A percentile compares a stretch with the other conserved stretches of the same genome.
Conservation (phyloP, 2,329 filamentous ascomycete species). For the Sporothrix dimorphospora region DNA sequence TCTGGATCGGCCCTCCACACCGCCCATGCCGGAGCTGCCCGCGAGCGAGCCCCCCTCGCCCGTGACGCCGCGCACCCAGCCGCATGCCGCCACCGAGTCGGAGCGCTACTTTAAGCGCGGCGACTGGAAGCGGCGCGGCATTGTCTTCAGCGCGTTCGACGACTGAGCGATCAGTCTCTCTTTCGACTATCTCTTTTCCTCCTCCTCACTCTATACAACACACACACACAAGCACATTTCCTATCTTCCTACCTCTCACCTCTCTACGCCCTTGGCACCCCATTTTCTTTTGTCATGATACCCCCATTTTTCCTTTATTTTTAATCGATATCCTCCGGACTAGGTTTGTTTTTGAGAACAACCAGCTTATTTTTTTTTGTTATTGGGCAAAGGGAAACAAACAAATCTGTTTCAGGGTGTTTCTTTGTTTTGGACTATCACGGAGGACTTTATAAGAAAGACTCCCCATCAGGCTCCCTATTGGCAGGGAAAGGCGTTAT, state of each 20-base stretch:
- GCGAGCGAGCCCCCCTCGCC: constrained; percentile 29
- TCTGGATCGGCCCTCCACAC: constrained; percentile 20
- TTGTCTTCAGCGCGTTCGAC: constrained; percentile 42
- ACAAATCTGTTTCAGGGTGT: not conserved
- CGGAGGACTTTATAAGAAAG: constrained; percentile 14
- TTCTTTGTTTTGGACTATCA: not conserved
- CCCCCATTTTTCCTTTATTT: constrained; percentile 23
- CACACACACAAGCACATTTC: not conserved
- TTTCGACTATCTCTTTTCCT: not conserved
- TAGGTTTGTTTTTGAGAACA: not conserved
- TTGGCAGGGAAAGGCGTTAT: constrained; percentile 11
- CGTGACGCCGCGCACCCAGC: constrained; percentile 34
- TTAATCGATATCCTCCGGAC: not conserved
- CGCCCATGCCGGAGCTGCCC: constrained; percentile 26
- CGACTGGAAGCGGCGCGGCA: constrained; percentile 44
- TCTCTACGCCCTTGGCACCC: not conserved
- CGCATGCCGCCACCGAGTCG: constrained; percentile 33
- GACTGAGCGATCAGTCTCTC: constrained; percentile 28
- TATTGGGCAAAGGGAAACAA: constrained; percentile 9
- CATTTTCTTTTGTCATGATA: constrained; percentile 32
- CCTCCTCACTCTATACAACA: not conserved
- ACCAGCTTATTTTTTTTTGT: not conserved
- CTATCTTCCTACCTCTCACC: not conserved
- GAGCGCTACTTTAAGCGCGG: constrained; percentile 41
- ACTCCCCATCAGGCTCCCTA: constrained; percentile 7